phyloP scores from a whole-genome alignment of 192 early-diverging fungal genomes.

The Linnemannia schmuckeri region DNA sequence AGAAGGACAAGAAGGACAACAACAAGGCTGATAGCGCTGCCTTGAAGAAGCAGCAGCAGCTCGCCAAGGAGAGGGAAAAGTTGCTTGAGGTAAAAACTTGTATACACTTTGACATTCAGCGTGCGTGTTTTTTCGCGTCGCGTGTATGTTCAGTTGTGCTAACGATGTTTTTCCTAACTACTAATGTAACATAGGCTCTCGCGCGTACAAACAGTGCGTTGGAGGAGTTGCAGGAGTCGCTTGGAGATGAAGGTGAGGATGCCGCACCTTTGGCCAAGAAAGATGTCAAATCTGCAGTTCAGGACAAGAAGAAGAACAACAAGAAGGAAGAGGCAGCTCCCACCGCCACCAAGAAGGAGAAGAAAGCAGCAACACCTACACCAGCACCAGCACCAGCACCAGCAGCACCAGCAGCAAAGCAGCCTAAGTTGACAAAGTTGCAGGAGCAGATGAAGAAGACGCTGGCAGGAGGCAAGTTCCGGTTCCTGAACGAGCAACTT shows the following conservation, averaged over 20 bases:
- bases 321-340: conserved; percentile 14
- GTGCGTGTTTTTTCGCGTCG: neutral
- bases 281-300: conserved; percentile 31
- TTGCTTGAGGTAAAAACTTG: conserved; percentile 39
- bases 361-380: conserved; percentile 5
- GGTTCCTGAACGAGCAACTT: conserved; percentile 95
- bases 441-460: conserved; percentile 64
- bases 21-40: conserved; percentile 5
- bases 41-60: conserved; percentile 51
- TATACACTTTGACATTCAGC: no score
- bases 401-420: conserved; percentile 19
- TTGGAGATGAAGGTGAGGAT: conserved; percentile 46
- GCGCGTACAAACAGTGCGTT: conserved; percentile 50
- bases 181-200: conserved; percentile 18
- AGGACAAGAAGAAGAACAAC: conserved; percentile 46
- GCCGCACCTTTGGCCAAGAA: conserved; percentile 29
- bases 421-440: conserved; percentile 64
- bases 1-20: conserved; percentile 23
- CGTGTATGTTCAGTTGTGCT: neutral
- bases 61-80: conserved; percentile 50
- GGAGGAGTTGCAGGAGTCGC: conserved; percentile 42
- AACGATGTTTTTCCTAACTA: neutral
- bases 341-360: conserved; percentile 13
- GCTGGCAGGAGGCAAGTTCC: conserved; percentile 76
- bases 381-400: conserved; percentile 8